Percentiles rank a stretch among this genome's conserved stretches.
Conservation (phyloP, 371 early-diverging fungal genomes). For the Rhizopus sp. region DNA sequence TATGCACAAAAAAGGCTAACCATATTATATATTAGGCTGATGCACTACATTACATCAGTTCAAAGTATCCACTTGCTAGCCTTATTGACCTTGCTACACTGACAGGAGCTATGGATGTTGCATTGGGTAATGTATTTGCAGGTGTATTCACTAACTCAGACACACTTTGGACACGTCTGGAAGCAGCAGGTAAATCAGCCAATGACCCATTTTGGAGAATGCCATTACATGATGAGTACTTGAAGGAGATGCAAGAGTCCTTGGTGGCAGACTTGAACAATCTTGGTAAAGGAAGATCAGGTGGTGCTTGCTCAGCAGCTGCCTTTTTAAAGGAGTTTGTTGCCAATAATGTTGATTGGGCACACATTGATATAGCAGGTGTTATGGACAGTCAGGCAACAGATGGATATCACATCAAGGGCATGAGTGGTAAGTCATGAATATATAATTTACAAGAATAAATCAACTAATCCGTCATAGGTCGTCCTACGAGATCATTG, state of each 20-base stretch:
- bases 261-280: slow-evolving; percentile 90
- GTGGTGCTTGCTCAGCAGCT: slow-evolving; percentile 93
- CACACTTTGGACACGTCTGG: slow-evolving; percentile 70
- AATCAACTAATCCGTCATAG: slow-evolving; percentile 8
- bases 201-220: slow-evolving; percentile 96
- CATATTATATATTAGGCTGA: slow-evolving; percentile 51
- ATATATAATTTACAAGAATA: too few relatives aligned
- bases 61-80: slow-evolving; percentile 68
- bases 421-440: slow-evolving; percentile 79
- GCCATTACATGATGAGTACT: slow-evolving; percentile 85
- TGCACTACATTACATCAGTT: slow-evolving; percentile 80
- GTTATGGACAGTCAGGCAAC: slow-evolving; percentile 76
- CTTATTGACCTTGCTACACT: slow-evolving; percentile 88
- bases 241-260: slow-evolving; percentile 73
- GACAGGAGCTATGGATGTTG: slow-evolving; percentile 93
- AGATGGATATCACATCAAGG: slow-evolving; percentile 71
- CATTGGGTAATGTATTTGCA: slow-evolving; percentile 87
- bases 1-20: slow-evolving; percentile 19
- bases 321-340: slow-evolving; percentile 94
- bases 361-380: slow-evolving; percentile 92
- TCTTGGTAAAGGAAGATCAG: slow-evolving; percentile 71
- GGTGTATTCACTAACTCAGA: slow-evolving; percentile 90
- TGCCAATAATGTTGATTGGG: slow-evolving; percentile 55
- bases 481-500: slow-evolving; percentile 71
- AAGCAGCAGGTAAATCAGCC: slow-evolving; percentile 60